Evolutionary conservation across 2,329 filamentous ascomycete genomes (phyloP).

Genomic region (Ascochyta viciae-villosae): DNA sequence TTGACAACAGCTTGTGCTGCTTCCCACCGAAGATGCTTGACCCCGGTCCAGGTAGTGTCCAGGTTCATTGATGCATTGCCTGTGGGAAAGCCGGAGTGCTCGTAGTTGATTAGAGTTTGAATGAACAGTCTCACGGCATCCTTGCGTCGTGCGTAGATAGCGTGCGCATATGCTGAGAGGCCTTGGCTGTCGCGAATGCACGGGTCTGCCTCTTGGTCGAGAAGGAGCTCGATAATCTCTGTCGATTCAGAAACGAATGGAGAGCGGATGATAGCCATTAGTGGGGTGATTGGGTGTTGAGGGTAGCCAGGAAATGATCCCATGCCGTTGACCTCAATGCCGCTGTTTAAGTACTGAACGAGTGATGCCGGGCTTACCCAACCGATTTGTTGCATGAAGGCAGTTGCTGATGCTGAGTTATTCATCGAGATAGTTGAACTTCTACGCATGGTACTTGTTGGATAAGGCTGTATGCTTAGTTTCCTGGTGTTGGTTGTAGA

Average conservation of each 20-base stretch:
- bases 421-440: conserved; percentile 6
- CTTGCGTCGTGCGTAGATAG: conserved; percentile 17
- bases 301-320: conserved; percentile 16
- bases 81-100: conserved; percentile 8
- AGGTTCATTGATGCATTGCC: conserved; percentile 14
- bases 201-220: conserved; percentile 17
- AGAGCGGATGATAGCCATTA: conserved; percentile 18
- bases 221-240: conserved; percentile 15
- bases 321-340: conserved; percentile 18
- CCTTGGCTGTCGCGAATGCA: conserved; percentile 14
- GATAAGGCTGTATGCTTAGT: conserved; percentile 15
- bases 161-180: conserved; percentile 17
- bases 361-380: conserved; percentile 20
- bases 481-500: conserved; percentile 4
- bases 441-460: conserved; percentile 12
- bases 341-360: conserved; percentile 15
- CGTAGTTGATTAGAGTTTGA: conserved; percentile 1
- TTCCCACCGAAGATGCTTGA: conserved; percentile 18
- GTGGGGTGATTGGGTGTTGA: conserved; percentile 16
- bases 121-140: conserved; percentile 8
- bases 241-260: conserved; percentile 17
- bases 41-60: conserved; percentile 17
- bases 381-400: conserved; percentile 18
- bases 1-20: conserved; percentile 13
- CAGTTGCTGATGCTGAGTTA: conserved; percentile 15